Percentiles rank a stretch among this genome's conserved stretches.
phyloP scores from a whole-genome alignment of 2,329 filamentous ascomycete genomes.

The Trichothecium sympodiale region DNA sequence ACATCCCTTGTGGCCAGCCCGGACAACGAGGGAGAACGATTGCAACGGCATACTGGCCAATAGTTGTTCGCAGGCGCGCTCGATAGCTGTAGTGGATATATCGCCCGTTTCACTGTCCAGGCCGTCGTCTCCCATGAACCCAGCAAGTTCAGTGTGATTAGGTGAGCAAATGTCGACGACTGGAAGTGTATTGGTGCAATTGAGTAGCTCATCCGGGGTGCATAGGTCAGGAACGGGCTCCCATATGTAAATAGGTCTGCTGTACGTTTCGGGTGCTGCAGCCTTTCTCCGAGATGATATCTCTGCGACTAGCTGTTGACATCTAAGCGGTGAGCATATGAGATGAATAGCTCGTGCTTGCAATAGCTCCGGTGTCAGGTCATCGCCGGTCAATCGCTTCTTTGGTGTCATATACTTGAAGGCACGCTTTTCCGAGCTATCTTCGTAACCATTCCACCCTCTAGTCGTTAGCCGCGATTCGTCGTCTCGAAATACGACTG shows the following conservation, averaged over 20 bases:
- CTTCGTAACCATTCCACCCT: conserved; percentile 84
- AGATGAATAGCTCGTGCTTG: conserved; percentile 74
- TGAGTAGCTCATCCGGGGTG: conserved; percentile 54
- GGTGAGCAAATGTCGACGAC: conserved; percentile 58
- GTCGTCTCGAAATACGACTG: conserved; percentile 57
- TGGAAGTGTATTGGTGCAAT: conserved; percentile 51
- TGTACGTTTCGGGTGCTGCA: conserved; percentile 18
- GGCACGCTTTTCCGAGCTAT: conserved; percentile 54
- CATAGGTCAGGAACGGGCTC: conserved; percentile 90
- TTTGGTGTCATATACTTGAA: conserved; percentile 89
- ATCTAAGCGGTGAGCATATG: conserved; percentile 70
- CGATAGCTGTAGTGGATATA: conserved; percentile 40
- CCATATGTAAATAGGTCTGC: conserved; percentile 74
- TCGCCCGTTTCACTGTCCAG: conserved; percentile 42
- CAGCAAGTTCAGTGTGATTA: conserved; percentile 81
- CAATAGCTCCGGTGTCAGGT: conserved; percentile 56
- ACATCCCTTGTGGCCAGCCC: conserved; percentile 63
- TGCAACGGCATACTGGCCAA: conserved; percentile 53
- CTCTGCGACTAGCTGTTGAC: conserved; percentile 62
- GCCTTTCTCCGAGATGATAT: conserved; percentile 48
- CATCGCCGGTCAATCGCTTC: conserved; percentile 61
- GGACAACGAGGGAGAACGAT: conserved; percentile 56
- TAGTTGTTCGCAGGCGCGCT: conserved; percentile 51
- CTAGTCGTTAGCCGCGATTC: conserved; percentile 66
- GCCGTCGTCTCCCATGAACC: conserved; percentile 61